phyloP scores from a whole-genome alignment of 1,284 basidiomycete genomes.

The Pyrrhoderma lamaoense region DNA sequence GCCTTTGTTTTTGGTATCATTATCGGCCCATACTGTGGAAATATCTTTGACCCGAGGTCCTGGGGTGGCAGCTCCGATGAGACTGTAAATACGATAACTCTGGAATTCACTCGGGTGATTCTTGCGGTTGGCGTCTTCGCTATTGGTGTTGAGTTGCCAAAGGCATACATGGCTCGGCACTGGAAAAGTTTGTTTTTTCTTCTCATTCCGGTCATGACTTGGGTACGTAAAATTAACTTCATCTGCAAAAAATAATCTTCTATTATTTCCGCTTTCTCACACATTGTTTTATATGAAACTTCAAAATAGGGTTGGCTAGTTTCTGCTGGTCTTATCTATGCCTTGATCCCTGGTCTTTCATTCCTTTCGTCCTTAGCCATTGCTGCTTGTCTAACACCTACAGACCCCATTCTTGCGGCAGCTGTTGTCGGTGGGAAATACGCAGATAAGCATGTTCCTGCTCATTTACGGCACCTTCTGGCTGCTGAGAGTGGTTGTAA shows the following conservation, averaged over 20 bases:
- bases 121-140: constrained; percentile 97
- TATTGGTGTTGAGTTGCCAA: constrained; percentile 93
- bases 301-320: constrained; percentile 78
- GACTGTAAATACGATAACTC: constrained; percentile 62
- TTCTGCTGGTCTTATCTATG: constrained; percentile 83
- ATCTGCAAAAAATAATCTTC: too few species aligned
- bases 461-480: constrained; percentile 85
- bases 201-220: constrained; percentile 85
- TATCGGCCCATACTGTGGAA: constrained; percentile 82
- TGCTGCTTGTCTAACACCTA: constrained; percentile 92
- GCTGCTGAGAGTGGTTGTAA: constrained; percentile 93
- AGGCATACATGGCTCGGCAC: constrained; percentile 86
- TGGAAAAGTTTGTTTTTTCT: constrained; percentile 88
- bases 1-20: constrained; percentile 94
- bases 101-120: constrained; percentile 93
- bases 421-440: constrained; percentile 95
- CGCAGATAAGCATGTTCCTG: constrained; percentile 96
- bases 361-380: constrained; percentile 86
- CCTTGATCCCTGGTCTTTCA: constrained; percentile 77
- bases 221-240: constrained; percentile 65
- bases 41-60: constrained; percentile 77
- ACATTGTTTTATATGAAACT: constrained; percentile 11
- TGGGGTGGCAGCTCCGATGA: constrained; percentile 63
- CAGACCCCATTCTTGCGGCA: constrained; percentile 89
- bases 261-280: not conserved